Evolutionary conservation across 2,329 filamentous ascomycete species (phyloP), one percentile per base, ranked within the genome.

Genomic region (Aspergillus brasiliensis): DNA sequence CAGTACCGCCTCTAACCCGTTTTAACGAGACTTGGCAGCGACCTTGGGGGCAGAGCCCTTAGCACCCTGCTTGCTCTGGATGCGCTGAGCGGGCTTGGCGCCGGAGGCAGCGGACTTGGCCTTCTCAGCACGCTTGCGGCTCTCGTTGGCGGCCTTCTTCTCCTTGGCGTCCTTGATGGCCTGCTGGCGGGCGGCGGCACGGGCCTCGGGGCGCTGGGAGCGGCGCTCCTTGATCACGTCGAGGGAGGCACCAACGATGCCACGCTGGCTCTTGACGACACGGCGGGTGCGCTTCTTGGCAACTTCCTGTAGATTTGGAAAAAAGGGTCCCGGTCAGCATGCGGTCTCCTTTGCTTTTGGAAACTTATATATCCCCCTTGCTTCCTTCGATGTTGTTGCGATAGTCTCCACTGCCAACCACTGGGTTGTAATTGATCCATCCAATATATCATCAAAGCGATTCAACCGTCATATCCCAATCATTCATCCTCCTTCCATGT

Each of bases 181-280:
- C 73, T 88, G 85, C 72, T 86, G 84, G 78, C 95, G 94, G 78
- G 92, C 93, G 76, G 95, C 95, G 75, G 88, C 86, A 80, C 95
- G 93, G 79, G 92, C 94, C 86, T 98, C 95, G 74, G 95, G 95
- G 81, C 95, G 92, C 87, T 92, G 89, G 75, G 87, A 82, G 78
- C 95, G 93, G 85, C 92, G 92, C 89, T 99, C 95, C 90, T 97
- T 98, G 88, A 99, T 98, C 78, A 98, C 92, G 81, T 99, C 95
- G 82, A 99, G 93, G 68, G 95, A 97, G 73, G 95, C 95, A 88
- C 95, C 95, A 74, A 99, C 95, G 82, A 99, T 96, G 80, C 90
- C 94, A 86, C 95, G 93, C 88, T 99, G 95, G 82, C 91, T 82
- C 91, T 99, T 99, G 84, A 99, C 91, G 78, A 92, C 92, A 80